Percentiles rank a stretch among this genome's conserved stretches.
Conservation (phyloP, 2,329 filamentous ascomycete genomes). For the Aureobasidium namibiae region DNA sequence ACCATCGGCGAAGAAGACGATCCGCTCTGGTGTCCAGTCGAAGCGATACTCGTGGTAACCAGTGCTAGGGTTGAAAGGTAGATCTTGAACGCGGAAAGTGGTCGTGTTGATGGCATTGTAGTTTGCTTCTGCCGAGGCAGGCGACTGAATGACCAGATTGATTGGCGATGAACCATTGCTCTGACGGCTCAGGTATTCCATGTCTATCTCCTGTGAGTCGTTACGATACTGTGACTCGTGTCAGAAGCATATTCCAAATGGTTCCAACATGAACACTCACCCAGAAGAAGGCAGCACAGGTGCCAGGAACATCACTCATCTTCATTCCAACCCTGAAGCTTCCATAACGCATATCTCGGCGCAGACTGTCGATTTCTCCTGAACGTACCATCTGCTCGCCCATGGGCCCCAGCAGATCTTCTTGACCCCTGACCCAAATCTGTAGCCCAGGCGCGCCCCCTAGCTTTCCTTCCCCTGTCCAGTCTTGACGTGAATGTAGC, state of each 20-base stretch:
- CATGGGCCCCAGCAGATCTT: constrained; percentile 21
- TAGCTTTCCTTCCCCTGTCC: constrained; percentile 36
- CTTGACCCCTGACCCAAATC: constrained; percentile 44
- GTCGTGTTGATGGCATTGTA: constrained; percentile 55
- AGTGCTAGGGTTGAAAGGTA: constrained; percentile 58
- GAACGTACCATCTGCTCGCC: constrained; percentile 45
- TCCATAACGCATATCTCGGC: constrained; percentile 59
- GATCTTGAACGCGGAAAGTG: constrained; percentile 48
- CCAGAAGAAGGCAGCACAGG: constrained; percentile 75
- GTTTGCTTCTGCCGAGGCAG: constrained; percentile 48
- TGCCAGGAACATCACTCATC: constrained; percentile 52
- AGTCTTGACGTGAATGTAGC: constrained; percentile 34
- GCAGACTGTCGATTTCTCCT: constrained; percentile 55
- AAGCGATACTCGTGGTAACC: constrained; percentile 73
- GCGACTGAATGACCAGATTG: constrained; percentile 69
- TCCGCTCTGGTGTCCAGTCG: constrained; percentile 57
- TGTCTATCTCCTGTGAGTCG: constrained; percentile 71
- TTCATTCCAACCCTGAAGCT: constrained; percentile 62
- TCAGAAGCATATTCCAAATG: background rate
- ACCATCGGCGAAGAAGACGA: constrained; percentile 64
- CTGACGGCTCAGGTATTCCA: constrained; percentile 66
- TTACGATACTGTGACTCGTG: constrained; percentile 55
- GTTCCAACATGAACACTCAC: constrained; percentile 34
- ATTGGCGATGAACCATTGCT: constrained; percentile 42
- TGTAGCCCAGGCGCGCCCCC: constrained; percentile 46